Conservation (phyloP, 148 eudicot genomes). For the Rhododendron simsii region DNA sequence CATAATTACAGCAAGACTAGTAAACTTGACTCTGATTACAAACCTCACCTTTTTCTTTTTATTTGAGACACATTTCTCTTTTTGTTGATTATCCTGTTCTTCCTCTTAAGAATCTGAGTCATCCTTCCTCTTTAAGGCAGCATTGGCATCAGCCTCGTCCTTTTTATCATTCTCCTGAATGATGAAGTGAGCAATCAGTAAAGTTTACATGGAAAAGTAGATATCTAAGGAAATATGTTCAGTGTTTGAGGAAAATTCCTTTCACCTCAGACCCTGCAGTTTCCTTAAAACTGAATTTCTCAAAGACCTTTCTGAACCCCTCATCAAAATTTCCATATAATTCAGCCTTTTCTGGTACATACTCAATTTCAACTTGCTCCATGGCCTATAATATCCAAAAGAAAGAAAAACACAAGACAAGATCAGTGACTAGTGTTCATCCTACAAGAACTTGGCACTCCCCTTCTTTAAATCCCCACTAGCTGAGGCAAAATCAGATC, state of each 20-base stretch:
- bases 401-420: neutral
- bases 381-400: constrained; percentile 28
- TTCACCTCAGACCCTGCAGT: constrained; percentile 55
- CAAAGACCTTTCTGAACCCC: constrained; percentile 69
- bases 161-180: constrained; percentile 61
- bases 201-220: neutral
- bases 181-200: neutral
- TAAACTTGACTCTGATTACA: neutral
- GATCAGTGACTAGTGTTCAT: neutral
- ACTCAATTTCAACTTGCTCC: constrained; percentile 65
- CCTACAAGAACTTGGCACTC: neutral
- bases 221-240: no score
- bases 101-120: constrained; percentile 93
- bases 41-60: constrained; percentile 79
- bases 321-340: constrained; percentile 57
- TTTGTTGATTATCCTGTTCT: constrained; percentile 66
- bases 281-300: constrained; percentile 66
- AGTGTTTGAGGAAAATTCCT: neutral
- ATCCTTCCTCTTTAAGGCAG: constrained; percentile 57
- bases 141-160: constrained; percentile 56
- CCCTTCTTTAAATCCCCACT: neutral
- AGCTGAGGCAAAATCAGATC: neutral
- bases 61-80: constrained; percentile 82
- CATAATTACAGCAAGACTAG: neutral
- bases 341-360: constrained; percentile 67